phyloP scores from a whole-genome alignment of 495 filamentous ascomycete species.

The Cladorrhinum samala region DNA sequence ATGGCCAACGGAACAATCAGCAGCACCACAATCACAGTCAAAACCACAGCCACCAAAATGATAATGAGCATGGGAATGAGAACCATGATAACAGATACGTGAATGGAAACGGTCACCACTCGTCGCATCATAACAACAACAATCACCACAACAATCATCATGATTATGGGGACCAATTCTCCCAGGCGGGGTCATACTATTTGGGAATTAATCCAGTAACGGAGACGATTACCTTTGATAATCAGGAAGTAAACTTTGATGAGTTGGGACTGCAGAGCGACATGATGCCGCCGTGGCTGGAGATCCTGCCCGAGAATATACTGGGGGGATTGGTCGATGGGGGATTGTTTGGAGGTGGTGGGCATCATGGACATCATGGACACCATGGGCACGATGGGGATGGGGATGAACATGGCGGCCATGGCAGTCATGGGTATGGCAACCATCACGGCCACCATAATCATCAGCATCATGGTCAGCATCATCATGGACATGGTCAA shows the following conservation, averaged over 20 bases:
- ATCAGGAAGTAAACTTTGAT: constrained; percentile 60
- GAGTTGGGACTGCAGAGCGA: constrained; percentile 23
- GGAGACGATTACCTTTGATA: constrained; percentile 59
- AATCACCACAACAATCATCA: constrained; percentile 14
- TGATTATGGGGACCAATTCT: constrained; percentile 29
- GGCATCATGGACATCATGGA: constrained; percentile 4
- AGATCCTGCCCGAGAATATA: constrained; percentile 23
- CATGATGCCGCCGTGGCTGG: constrained; percentile 30
- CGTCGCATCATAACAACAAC: constrained; percentile 8
- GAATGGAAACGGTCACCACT: too few species aligned
- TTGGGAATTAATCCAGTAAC: constrained; percentile 37
- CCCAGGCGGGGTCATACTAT: constrained; percentile 36
- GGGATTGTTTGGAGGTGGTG: background rate
- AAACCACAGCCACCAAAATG: background rate
- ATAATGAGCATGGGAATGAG: background rate
- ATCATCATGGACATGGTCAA: background rate
- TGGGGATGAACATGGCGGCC: background rate
- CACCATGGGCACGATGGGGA: background rate
- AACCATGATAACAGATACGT: background rate
- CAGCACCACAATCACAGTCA: constrained; percentile 3
- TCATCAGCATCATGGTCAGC: background rate
- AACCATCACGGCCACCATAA: background rate
- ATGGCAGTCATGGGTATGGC: background rate
- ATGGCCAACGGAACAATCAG: constrained; percentile 5
- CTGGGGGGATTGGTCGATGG: constrained; percentile 20